phyloP scores from a whole-genome alignment of 225 moss, liverwort and hornwort genomes.

The Rhytidiadelphus loreus region DNA sequence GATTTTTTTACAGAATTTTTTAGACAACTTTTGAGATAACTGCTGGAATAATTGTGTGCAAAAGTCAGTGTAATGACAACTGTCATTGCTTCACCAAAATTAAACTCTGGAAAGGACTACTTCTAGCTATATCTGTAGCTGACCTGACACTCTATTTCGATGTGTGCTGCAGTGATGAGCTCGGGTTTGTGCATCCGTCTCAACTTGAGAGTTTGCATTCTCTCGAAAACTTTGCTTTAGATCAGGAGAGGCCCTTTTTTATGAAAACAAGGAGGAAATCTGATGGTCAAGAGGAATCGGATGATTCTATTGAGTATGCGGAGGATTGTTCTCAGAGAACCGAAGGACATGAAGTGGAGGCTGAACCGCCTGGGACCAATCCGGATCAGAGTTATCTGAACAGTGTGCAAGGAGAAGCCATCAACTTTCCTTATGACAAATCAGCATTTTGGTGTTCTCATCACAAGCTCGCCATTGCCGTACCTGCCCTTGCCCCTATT shows the following conservation, averaged over 20 bases:
- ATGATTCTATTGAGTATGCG: slow-evolving; percentile 32
- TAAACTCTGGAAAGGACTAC: background rate
- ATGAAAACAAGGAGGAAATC: slow-evolving; percentile 36
- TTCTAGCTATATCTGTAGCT: background rate
- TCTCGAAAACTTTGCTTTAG: slow-evolving; percentile 29
- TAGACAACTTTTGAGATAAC: background rate
- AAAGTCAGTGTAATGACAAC: background rate
- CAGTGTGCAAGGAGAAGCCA: slow-evolving; percentile 20
- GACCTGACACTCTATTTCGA: background rate
- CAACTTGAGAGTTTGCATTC: slow-evolving; percentile 72
- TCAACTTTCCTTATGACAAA: slow-evolving; percentile 53
- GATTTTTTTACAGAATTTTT: background rate
- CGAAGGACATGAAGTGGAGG: slow-evolving; percentile 55
- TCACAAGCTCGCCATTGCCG: slow-evolving; percentile 89
- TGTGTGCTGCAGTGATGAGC: slow-evolving; percentile 64
- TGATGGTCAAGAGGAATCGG: slow-evolving; percentile 29
- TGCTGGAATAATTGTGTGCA: background rate
- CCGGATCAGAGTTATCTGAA: slow-evolving; percentile 33
- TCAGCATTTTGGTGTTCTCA: slow-evolving; percentile 87
- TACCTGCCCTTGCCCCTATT: slow-evolving; percentile 62
- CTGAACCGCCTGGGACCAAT: slow-evolving; percentile 38
- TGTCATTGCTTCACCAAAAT: background rate
- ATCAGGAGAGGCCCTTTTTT: slow-evolving; percentile 37
- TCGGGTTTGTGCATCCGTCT: slow-evolving; percentile 86
- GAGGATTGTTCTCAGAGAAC: slow-evolving; percentile 66